These are phyloP conservation scores for Blepharisma stoltei DNA, from an alignment of 73 alveolate genomes.

Conservation along the genomic window DNA sequence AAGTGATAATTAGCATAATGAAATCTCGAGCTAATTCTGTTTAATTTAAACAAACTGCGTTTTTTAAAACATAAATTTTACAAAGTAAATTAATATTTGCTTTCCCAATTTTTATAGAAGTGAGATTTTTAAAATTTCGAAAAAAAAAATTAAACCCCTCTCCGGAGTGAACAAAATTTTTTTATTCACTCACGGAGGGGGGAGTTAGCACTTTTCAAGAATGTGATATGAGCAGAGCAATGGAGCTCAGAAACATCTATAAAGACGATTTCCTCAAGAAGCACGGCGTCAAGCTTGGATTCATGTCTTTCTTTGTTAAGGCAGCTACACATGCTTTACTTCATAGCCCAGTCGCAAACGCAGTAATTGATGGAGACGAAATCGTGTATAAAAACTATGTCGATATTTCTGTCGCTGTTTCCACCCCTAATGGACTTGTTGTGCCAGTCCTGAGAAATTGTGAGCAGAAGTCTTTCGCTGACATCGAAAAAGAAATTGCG, in stretches of 20 bases:
- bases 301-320: slow-evolving; percentile 80
- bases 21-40: no score
- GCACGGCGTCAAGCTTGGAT: slow-evolving; percentile 85
- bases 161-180: no score
- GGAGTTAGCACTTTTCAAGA: slow-evolving; percentile 83
- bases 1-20: no score
- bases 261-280: slow-evolving; percentile 72
- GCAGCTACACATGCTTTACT: slow-evolving; percentile 60
- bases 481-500: slow-evolving; percentile 53
- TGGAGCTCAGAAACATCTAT: slow-evolving; percentile 75
- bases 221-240: slow-evolving; percentile 77
- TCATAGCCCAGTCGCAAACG: slow-evolving; percentile 29
- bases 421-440: slow-evolving; percentile 89
- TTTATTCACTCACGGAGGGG: no score
- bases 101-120: no score
- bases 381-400: slow-evolving; percentile 82
- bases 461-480: slow-evolving; percentile 65
- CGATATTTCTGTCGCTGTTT: slow-evolving; percentile 86
- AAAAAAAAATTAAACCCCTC: no score
- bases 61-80: no score
- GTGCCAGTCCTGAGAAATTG: slow-evolving; percentile 86
- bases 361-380: slow-evolving; percentile 80
- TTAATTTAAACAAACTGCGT: no score
- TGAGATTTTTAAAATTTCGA: no score
- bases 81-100: no score